Conservation (phyloP, 2,329 filamentous ascomycete species). For the Penicillium sp. region DNA sequence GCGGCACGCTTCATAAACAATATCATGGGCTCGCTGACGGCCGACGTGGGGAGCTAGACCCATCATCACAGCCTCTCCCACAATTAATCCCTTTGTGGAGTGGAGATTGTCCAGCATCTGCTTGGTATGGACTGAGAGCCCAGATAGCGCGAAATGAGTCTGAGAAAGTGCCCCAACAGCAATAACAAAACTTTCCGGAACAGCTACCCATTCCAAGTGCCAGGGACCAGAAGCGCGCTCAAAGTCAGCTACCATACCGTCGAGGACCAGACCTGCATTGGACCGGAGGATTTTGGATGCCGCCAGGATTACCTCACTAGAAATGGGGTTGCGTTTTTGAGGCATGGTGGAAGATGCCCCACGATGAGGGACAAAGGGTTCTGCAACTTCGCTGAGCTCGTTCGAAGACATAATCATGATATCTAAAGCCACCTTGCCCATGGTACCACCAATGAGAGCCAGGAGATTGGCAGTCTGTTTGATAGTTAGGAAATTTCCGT, state of each 20-base stretch:
- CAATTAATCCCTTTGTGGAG: slow-evolving; percentile 58
- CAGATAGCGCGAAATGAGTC: slow-evolving; percentile 57
- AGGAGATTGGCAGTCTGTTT: slow-evolving; percentile 50
- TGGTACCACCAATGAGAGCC: slow-evolving; percentile 56
- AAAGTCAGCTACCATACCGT: slow-evolving; percentile 62
- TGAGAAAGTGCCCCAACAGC: slow-evolving; percentile 58
- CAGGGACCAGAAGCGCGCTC: slow-evolving; percentile 62
- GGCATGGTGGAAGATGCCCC: slow-evolving; percentile 62
- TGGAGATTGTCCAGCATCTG: slow-evolving; percentile 57
- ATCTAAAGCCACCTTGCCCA: slow-evolving; percentile 61
- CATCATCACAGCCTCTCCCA: slow-evolving; percentile 66
- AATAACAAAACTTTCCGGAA: slow-evolving; percentile 59
- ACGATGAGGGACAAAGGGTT: slow-evolving; percentile 59
- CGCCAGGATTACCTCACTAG: slow-evolving; percentile 60
- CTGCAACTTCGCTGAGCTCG: slow-evolving; percentile 58
- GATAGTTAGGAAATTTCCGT: not conserved
- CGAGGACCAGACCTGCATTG: slow-evolving; percentile 57
- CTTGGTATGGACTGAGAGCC: slow-evolving; percentile 55
- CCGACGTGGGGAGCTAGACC: slow-evolving; percentile 57
- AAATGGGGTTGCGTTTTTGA: slow-evolving; percentile 63
- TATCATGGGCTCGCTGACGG: slow-evolving; percentile 58
- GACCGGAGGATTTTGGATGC: slow-evolving; percentile 58
- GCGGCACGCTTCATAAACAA: slow-evolving; percentile 60
- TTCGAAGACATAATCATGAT: slow-evolving; percentile 63
- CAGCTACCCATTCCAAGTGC: slow-evolving; percentile 62